Base-by-base conservation (phyloP, 208 protist species). In the Trypanosoma vivax region DNA sequence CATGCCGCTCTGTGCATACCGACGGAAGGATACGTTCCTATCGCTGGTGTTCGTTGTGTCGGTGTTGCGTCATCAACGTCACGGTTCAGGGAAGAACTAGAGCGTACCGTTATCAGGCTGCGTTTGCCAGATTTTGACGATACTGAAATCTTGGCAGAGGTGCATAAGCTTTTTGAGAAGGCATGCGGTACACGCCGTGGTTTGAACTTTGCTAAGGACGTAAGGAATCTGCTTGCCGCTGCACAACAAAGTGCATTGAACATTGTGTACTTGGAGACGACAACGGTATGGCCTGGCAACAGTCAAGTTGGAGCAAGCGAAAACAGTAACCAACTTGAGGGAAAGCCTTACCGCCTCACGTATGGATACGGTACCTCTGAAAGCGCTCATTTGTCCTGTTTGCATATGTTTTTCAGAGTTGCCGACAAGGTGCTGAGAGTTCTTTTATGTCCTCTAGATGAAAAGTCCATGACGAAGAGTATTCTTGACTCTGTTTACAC, bases 21-120 rank as follows among this genome's bases (percentile, higher is more conserved):
- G 11, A 54, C 64, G n/a, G n/a, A 50, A n/a, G 86, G 86, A 1
- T 80, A 73, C 25, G 40, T 83, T 5, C 72, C 68, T 3, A 57
- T 71, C 19, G 51, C 66, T 0, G 83, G 90, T 60, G 65, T 88
- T 47, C 73, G 81, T 3, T 94, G 87, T 49, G 65, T 76, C 7
- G 67, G 68, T 18, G 19, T 13, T 28, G 54, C 70, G 7, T 57
- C 40, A 38, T 34, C 33, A 16, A 27, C 24, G 6, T 18, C 21
- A 35, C 43, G 46, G 19, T 50, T 42, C 45, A 48, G 50, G 24
- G n/a, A 14, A 19, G 13, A 40, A 10, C 53, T 47, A 9, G 58
- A 65, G 49, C 30, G 31, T 43, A 29, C 48, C 34, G 30, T 73
- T 14, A 11, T 57, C 19, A 43, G 50, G 14, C 7, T 94, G 40